Conservation (phyloP, 306 rosid species). For the Crotalaria pallida region DNA sequence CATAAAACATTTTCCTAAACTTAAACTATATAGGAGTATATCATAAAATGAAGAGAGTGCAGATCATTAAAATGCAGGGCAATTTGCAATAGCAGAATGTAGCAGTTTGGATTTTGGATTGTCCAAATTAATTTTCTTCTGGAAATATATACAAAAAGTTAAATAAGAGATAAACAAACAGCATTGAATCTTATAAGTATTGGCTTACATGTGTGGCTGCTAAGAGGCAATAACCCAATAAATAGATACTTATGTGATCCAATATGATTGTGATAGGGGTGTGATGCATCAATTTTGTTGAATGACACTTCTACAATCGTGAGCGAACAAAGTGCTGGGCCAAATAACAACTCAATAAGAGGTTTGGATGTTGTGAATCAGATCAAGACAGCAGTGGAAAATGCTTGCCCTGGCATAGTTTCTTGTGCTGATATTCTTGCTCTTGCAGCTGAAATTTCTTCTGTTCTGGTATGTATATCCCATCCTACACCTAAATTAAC, state of each 20-base stretch:
- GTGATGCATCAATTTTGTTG: conserved; percentile 56
- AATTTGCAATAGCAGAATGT: no score
- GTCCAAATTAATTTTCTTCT: background rate
- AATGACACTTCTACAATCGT: conserved; percentile 27
- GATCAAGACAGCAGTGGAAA: conserved; percentile 44
- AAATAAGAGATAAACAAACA: background rate
- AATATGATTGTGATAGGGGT: conserved; percentile 37
- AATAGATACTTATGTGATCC: background rate
- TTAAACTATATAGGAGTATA: no score
- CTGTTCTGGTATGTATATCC: conserved; percentile 30
- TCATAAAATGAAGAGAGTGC: no score
- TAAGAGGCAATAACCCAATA: background rate
- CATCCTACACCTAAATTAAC: background rate
- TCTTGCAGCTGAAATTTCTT: conserved; percentile 44
- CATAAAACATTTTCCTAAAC: no score
- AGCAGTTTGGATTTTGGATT: background rate
- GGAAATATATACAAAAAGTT: background rate
- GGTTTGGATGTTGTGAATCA: conserved; percentile 48
- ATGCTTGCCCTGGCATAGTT: conserved; percentile 39
- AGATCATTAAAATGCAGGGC: no score
- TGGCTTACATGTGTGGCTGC: background rate
- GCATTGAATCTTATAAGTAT: no score
- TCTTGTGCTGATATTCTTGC: conserved; percentile 62
- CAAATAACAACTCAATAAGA: conserved; percentile 43
- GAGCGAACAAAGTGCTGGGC: conserved; percentile 29